A percentile compares a stretch with the other conserved stretches of the same genome.
Evolutionary conservation across 345 rosid species (phyloP).

Genomic region (Euphorbia peplus): DNA sequence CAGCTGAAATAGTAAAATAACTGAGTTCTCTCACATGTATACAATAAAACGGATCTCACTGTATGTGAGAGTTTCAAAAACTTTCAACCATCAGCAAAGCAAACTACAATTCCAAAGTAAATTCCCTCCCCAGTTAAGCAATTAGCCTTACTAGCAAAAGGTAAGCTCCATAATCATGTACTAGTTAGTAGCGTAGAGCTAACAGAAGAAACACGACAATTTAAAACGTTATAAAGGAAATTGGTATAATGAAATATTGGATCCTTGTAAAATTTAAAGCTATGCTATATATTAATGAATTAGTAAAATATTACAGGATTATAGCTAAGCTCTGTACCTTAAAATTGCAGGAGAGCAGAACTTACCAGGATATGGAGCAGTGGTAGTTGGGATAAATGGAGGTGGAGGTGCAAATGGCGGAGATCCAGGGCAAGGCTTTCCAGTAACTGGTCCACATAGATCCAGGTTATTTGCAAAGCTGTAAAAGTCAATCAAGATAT

Average conservation of each 20-base stretch:
- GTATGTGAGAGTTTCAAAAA: slow-evolving; percentile 5
- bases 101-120: background rate
- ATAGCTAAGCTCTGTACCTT: background rate
- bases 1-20: slow-evolving; percentile 13
- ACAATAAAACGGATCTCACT: background rate
- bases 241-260: background rate
- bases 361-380: slow-evolving; percentile 74
- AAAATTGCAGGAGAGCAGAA: background rate
- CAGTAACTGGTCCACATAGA: slow-evolving; percentile 97
- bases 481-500: slow-evolving; percentile 9
- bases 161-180: background rate
- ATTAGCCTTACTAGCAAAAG: background rate
- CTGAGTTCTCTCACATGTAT: background rate
- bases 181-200: background rate
- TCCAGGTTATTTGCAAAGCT: slow-evolving; percentile 89
- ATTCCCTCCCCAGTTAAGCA: background rate
- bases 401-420: slow-evolving; percentile 49
- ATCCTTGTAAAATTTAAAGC: background rate
- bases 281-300: background rate
- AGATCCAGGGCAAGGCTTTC: slow-evolving; percentile 65
- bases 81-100: slow-evolving; percentile 1
- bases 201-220: background rate
- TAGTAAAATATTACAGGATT: background rate
- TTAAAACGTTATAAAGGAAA: background rate
- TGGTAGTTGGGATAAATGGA: slow-evolving; percentile 88